These are phyloP conservation scores for Acanthamoeba polyphaga DNA, from an alignment of 208 protist genomes.

Conservation along the genomic window DNA sequence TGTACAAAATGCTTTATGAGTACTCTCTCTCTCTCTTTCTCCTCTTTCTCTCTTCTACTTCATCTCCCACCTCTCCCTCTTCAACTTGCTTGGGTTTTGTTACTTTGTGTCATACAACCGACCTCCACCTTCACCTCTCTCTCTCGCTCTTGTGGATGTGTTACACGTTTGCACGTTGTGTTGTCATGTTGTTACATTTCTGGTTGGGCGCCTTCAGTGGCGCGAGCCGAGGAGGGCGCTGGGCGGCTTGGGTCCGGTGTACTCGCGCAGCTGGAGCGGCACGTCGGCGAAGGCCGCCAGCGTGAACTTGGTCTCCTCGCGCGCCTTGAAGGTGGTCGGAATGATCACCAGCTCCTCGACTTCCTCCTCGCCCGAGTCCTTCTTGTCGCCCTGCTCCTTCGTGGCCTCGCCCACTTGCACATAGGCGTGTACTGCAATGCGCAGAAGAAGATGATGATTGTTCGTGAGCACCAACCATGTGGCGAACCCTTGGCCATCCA, in stretches of 20 bases:
- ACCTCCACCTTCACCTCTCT: too few species aligned
- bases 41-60: background rate
- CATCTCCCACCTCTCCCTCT: too few species aligned
- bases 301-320: conserved; percentile 58
- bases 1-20: background rate
- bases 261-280: conserved; percentile 60
- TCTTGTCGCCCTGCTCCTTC: background rate
- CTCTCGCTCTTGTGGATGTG: too few species aligned
- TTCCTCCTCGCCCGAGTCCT: background rate
- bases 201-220: background rate
- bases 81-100: too few species aligned
- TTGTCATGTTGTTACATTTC: too few species aligned
- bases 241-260: conserved; percentile 29
- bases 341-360: conserved; percentile 48
- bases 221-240: conserved; percentile 17
- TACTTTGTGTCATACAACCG: too few species aligned
- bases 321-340: conserved; percentile 51
- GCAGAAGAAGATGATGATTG: too few species aligned
- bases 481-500: too few species aligned
- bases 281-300: conserved; percentile 40
- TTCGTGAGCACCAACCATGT: too few species aligned
- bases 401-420: background rate
- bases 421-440: background rate
- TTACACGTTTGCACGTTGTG: too few species aligned
- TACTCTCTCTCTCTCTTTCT: too few species aligned